These are phyloP conservation scores for Solanum gracilifrons DNA, from an alignment of 257 asterid species.

Conservation along the genomic window DNA sequence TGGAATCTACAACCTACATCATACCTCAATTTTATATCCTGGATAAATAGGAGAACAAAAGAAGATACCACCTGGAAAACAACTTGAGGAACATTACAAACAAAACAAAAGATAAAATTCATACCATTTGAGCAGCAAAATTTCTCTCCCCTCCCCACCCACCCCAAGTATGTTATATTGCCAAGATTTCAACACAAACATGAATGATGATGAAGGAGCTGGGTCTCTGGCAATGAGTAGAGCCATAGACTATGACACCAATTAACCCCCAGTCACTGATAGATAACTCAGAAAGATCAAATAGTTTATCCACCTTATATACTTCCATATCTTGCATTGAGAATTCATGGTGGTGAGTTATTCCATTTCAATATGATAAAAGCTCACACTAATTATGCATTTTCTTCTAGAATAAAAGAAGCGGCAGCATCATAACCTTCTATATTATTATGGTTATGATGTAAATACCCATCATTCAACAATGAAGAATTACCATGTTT, in stretches of 20 bases:
- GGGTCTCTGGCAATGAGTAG: neutral
- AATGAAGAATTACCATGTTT: neutral
- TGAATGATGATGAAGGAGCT: neutral
- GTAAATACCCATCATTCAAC: neutral
- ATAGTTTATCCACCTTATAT: neutral
- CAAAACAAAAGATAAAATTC: neutral
- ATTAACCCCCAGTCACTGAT: neutral
- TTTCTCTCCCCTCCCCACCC: neutral
- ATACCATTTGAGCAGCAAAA: neutral
- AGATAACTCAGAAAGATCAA: neutral
- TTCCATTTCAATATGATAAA: neutral
- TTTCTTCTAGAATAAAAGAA: neutral
- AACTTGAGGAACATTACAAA: neutral
- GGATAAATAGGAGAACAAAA: neutral
- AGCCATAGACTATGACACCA: neutral
- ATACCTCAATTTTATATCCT: slow-evolving; percentile 14
- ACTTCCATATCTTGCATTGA: neutral
- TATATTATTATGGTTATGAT: neutral
- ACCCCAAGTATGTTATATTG: neutral
- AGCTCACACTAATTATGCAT: neutral
- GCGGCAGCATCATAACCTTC: neutral
- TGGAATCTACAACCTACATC: slow-evolving; percentile 90
- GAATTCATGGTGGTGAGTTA: neutral
- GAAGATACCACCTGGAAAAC: neutral
- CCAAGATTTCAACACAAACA: neutral